These are phyloP conservation scores for Blastobotrys americana DNA, from an alignment of 805 yeast genomes.

Conservation along the genomic window DNA sequence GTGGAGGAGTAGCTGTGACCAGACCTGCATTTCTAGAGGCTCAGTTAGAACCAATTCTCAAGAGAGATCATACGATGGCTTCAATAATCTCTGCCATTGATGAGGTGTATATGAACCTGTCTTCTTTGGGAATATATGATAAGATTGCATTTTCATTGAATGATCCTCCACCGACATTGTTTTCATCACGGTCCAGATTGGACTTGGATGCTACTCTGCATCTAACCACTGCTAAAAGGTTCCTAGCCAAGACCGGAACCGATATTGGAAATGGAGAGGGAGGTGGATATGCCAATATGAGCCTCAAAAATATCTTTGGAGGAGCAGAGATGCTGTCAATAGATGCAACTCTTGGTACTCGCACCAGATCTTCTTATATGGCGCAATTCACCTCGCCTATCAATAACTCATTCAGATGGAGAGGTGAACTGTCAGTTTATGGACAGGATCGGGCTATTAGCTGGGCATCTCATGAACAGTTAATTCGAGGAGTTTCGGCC, in stretches of 20 bases:
- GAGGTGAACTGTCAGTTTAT: slow-evolving; percentile 44
- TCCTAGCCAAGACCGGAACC: slow-evolving; percentile 86
- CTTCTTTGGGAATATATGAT: slow-evolving; percentile 27
- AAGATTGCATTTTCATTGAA: slow-evolving; percentile 23
- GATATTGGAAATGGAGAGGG: slow-evolving; percentile 97
- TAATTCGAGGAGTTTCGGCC: slow-evolving; percentile 37
- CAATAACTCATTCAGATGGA: slow-evolving; percentile 44
- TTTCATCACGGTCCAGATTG: slow-evolving; percentile 13
- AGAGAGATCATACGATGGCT: slow-evolving; percentile 14
- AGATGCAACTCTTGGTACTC: slow-evolving; percentile 54
- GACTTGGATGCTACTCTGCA: slow-evolving; percentile 20
- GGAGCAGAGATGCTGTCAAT: slow-evolving; percentile 57
- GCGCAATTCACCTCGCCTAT: slow-evolving; percentile 47
- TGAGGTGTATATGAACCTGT: slow-evolving; percentile 24
- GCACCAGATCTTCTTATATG: slow-evolving; percentile 49
- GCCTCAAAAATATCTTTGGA: slow-evolving; percentile 53
- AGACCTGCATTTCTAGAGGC: slow-evolving; percentile 25
- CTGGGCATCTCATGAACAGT: slow-evolving; percentile 51
- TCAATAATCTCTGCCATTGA: slow-evolving; percentile 26
- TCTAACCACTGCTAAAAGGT: slow-evolving; percentile 41
- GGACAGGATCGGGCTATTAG: slow-evolving; percentile 44
- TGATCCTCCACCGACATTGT: slow-evolving; percentile 9
- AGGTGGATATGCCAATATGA: slow-evolving; percentile 80
- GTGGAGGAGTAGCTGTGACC: slow-evolving; percentile 29
- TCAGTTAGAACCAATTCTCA: slow-evolving; percentile 29